Base-by-base conservation (phyloP, 352 stramenopile genomes). In the Globisporangium megalacanthum region DNA sequence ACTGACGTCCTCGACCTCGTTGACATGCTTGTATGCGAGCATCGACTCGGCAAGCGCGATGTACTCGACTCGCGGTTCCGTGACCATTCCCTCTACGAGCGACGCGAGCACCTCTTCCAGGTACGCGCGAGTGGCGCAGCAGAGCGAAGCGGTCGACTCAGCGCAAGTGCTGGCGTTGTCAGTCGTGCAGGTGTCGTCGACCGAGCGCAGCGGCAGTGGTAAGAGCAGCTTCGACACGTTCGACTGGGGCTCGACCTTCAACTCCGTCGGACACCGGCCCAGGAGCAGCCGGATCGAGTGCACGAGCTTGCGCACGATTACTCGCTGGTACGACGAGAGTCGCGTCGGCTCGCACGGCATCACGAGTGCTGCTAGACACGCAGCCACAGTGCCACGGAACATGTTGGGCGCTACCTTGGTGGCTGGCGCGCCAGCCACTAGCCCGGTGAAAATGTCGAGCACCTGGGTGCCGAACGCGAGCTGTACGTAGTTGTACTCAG, bases 401-500 rank as follows among this genome's bases (percentile, higher is more conserved):
- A 89, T 89, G 63, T 83, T 84, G 0, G 77, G 79, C 49, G 72
- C 77, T 58, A 86, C 87, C 11, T 76, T 59, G 48, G 72, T 72
- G 6, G 74, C 62, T 1, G 74, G 72, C 2, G 76, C 70, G 4
- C 76, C 76, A 5, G 72, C 76, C n/a, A 86, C 51, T 42, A 89
- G 61, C 19, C 54, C 78, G n/a, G 78, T 83, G 33, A 88, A 58
- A 54, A 85, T 80, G 52, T 88, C 78, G 35, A 88, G 75, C 50
- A 86, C 65, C 58, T 88, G 78, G 4, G 75, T 88, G 0, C 75
- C 74, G 8, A 72, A 86, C 4, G 78, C 75, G 15, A 76, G 60
- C 50, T 87, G 76, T 13, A 74, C 68, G 61, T 86, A 88, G 58
- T 86, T 88, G 69, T 84, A 89, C 54, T 81, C 67, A 13, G 53